phyloP scores from a whole-genome alignment of 1,284 basidiomycete species.

The Pseudozyma sp. region DNA sequence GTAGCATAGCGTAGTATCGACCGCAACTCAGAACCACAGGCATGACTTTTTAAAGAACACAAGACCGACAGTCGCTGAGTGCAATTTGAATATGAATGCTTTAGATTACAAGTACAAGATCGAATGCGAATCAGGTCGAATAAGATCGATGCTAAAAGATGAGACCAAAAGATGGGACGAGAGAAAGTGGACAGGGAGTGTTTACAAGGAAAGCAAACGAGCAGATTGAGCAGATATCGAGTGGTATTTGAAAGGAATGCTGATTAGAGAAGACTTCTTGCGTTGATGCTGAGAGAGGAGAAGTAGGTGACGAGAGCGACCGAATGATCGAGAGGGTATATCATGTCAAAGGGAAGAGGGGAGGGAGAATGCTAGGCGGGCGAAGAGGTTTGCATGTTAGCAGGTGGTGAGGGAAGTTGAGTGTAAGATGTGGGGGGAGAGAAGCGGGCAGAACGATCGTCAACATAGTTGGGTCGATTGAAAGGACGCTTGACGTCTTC shows the following conservation, averaged over 20 bases:
- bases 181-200: background rate
- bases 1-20: background rate
- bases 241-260: constrained; percentile 4
- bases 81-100: too few relatives aligned
- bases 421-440: background rate
- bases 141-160: too few relatives aligned
- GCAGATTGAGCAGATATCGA: constrained; percentile 2
- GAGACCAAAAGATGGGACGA: too few relatives aligned
- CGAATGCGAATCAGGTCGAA: too few relatives aligned
- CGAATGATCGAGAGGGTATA: constrained; percentile 17
- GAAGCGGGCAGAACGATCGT: background rate
- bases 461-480: constrained; percentile 21
- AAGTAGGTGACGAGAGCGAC: background rate
- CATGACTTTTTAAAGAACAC: too few relatives aligned
- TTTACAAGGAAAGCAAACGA: background rate
- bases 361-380: constrained; percentile 4
- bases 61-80: too few relatives aligned
- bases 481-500: constrained; percentile 49
- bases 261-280: constrained; percentile 25
- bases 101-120: too few relatives aligned
- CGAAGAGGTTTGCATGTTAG: constrained; percentile 1
- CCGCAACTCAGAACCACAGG: too few relatives aligned
- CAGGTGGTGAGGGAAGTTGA: constrained; percentile 1
- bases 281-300: constrained; percentile 4
- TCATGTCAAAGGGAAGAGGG: background rate